Evolutionary conservation across 2,329 filamentous ascomycete genomes (phyloP), one percentile per base, ranked within the genome.

Genomic region (Thielaviopsis cerberus): DNA sequence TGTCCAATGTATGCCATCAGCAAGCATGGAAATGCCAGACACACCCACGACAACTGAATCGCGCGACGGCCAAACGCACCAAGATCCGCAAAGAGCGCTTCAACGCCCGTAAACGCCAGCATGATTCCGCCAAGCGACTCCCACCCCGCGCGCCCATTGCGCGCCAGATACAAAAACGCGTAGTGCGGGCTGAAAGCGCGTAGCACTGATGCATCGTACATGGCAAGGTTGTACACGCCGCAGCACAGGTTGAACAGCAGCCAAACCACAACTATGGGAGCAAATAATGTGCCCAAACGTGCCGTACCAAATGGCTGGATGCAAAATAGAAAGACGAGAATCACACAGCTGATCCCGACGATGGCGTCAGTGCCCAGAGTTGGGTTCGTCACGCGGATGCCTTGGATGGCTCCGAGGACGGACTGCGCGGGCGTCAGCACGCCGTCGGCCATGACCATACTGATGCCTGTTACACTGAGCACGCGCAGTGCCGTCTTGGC

Each of bases 21-120:
- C 54, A 77, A 72, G 64, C 83, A 87, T 0, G 86, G 86, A 61
- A 81, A 86, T 1, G 78, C 77, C 63, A 81, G 81, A 55, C 74
- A 73, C 3, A 88, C 71, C 86, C 86, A 90, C 51, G 78, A 83
- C 17, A 89, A 73, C 65, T 87, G 85, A 55, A 90, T 81, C 0
- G 86, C 84, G 50, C 76, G 72, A 64, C 78, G 75, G 67, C 77
- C 79, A 67, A 90, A 90, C 23, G 86, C 86, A 34, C 85, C 86
- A 6, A 90, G 73, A 64, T 90, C 85, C 3, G 86, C 85, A 65
- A 88, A 90, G 0, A 90, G 73, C 1, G 85, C 84, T 66, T 89
- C 86, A n/a, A 86, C 83, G 20, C 82, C 85, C 1, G 86, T 89
- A 64, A 90, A 89, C 2, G 82, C 78, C 10, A 90, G 76, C 1